Evolutionary conservation across 805 yeast genomes (phyloP), one percentile per base, ranked within the genome.

Genomic region (Ogataea nitratoaversa): DNA sequence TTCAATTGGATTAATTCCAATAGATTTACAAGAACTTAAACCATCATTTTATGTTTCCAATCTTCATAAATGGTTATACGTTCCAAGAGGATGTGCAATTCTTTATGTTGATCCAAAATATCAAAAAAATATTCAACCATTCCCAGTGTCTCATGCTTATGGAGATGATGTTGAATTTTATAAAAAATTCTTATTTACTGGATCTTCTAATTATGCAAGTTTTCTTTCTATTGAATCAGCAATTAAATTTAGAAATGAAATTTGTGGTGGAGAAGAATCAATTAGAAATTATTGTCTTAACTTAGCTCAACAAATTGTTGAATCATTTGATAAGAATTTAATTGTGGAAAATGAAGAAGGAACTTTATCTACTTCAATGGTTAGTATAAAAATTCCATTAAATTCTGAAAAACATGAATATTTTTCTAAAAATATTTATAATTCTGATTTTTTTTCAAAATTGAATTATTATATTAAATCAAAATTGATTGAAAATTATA

Each of bases 1-100:
- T 53, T 73, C 78, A 1, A 66, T 77, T 27, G 91, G 91, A 0
- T 60, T 70, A 40, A 50, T 75, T 23, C 71, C 72, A 8, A 39
- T 74, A n/a, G 62, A 68, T 34, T 48, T 78, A 27, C 59, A 56
- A 11, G 52, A 52, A 11, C 47, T 73, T 19, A 47, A 67, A 34
- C 85, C 88, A 0, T 88, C 82, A 50, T 83, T 79, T 54, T 74
- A 68, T 53, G 66, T 72, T 19, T 60, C 82, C 17, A 84, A 83
- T 51, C 62, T 82, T 16, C 90, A 84, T 65, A 84, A 84, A 53
- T 84, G 90, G 90, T 62, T 68, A 30, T 76, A 53, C 46, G 68
- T 70, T 18, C 84, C 87, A 3, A 66, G 77, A 32, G 76, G 80
- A 4, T 71, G 72, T 48, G 82, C 84, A 0, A 62, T 78, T 22